phyloP scores from a whole-genome alignment of 768 basidiomycete species.

The Exsudoporus frostii region DNA sequence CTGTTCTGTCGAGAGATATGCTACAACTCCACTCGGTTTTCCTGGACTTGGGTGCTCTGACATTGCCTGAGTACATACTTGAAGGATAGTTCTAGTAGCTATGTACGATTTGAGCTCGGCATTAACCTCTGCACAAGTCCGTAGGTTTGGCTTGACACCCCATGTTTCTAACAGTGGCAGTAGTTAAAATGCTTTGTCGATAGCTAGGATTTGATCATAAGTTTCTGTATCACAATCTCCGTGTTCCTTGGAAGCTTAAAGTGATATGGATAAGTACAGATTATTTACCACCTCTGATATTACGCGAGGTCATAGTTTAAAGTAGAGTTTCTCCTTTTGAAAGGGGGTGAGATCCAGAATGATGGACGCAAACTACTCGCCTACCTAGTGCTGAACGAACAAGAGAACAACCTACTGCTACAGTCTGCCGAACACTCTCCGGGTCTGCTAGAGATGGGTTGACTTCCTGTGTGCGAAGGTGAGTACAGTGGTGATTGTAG shows the following conservation, averaged over 20 bases:
- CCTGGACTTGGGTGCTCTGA: not conserved
- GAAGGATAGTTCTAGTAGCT: not conserved
- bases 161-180: not conserved
- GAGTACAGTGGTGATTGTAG: slow-evolving; percentile 1
- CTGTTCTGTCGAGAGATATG: not conserved
- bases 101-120: not conserved
- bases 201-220: no score
- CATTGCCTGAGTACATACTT: not conserved
- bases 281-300: slow-evolving; percentile 2
- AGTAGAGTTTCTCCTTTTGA: slow-evolving; percentile 34
- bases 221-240: not conserved
- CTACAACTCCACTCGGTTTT: not conserved
- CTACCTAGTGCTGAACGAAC: slow-evolving; percentile 79
- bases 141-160: not conserved
- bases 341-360: slow-evolving; percentile 3
- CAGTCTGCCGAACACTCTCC: slow-evolving; percentile 77
- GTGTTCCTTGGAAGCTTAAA: not conserved
- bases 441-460: slow-evolving; percentile 88
- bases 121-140: not conserved
- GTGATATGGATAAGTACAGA: not conserved
- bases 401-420: slow-evolving; percentile 86
- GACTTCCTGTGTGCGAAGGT: slow-evolving; percentile 64
- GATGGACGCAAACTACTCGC: slow-evolving; percentile 20
- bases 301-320: slow-evolving; percentile 12
- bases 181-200: no score